A percentile compares a stretch with the other conserved stretches of the same genome.
These are phyloP conservation scores for Cetraspora pellucida DNA, from an alignment of 192 early-diverging fungal genomes.

Conservation along the genomic window DNA sequence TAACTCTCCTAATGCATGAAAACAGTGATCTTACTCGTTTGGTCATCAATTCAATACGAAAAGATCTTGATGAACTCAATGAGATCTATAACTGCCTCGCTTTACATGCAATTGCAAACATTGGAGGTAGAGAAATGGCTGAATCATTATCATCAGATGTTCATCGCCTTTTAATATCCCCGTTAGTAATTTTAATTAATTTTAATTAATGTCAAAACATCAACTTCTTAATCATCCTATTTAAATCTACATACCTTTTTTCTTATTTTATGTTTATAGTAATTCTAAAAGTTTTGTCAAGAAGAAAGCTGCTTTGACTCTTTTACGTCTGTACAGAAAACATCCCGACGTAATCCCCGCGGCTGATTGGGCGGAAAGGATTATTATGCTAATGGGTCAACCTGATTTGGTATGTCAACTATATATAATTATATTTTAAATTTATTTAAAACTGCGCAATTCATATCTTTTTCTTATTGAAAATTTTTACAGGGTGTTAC, in stretches of 20 bases:
- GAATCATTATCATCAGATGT: conserved; percentile 84
- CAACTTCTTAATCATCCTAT: not conserved
- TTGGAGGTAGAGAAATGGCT: conserved; percentile 90
- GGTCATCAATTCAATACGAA: conserved; percentile 86
- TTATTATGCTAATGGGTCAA: conserved; percentile 85
- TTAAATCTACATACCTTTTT: not conserved
- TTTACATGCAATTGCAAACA: conserved; percentile 96
- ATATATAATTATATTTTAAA: too few relatives aligned
- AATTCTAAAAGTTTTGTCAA: conserved; percentile 83
- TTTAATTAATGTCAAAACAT: not conserved
- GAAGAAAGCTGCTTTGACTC: conserved; percentile 95
- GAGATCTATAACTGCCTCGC: conserved; percentile 91
- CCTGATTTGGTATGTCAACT: conserved; percentile 67
- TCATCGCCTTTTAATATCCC: conserved; percentile 77
- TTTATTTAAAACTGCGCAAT: too few relatives aligned
- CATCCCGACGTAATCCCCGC: conserved; percentile 87
- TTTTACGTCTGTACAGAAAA: conserved; percentile 87
- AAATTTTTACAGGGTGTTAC: conserved; percentile 69
- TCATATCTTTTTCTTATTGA: not conserved
- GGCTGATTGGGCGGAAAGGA: conserved; percentile 82
- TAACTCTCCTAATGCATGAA: conserved; percentile 89
- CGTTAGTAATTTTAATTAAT: conserved; percentile 51
- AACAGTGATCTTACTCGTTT: conserved; percentile 79
- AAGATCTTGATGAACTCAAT: conserved; percentile 85
- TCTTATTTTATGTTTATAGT: conserved; percentile 32